phyloP scores from a whole-genome alignment of 2,329 filamentous ascomycete genomes.

The Ophiostoma ips region DNA sequence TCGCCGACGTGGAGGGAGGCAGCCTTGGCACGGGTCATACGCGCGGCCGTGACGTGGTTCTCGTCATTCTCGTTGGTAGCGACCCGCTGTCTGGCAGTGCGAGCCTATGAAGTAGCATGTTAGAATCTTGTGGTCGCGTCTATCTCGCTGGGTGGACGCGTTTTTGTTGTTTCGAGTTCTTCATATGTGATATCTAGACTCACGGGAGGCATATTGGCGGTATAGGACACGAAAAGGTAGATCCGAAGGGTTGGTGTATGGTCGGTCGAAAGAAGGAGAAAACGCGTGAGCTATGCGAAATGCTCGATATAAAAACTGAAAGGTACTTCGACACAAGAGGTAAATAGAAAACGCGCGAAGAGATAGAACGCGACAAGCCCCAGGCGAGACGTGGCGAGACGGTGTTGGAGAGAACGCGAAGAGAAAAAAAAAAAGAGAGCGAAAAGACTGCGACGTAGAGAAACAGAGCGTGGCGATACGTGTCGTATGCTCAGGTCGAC shows the following conservation, averaged over 20 bases:
- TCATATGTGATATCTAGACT: slow-evolving; percentile 1
- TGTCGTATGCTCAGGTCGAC: neutral
- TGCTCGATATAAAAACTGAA: slow-evolving; percentile 1
- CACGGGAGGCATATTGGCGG: slow-evolving; percentile 14
- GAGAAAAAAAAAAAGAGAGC: neutral
- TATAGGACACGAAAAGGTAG: neutral
- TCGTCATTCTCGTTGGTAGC: slow-evolving; percentile 91
- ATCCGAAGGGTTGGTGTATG: neutral
- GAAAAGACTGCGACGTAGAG: too few species aligned
- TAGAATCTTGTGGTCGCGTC: neutral
- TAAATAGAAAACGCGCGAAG: neutral
- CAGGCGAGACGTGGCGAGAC: neutral
- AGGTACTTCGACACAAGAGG: neutral
- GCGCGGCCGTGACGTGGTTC: slow-evolving; percentile 61
- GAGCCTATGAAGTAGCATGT: slow-evolving; percentile 24
- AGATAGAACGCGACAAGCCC: neutral
- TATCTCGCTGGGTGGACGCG: too few species aligned
- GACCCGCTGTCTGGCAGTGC: slow-evolving; percentile 58
- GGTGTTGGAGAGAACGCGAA: neutral
- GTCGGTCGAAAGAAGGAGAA: neutral
- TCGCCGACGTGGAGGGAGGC: slow-evolving; percentile 57
- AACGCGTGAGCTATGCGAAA: neutral
- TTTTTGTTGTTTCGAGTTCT: neutral
- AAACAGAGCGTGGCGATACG: neutral
- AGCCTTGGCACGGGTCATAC: slow-evolving; percentile 85